Base-by-base conservation (phyloP, 169 alveolate species). In the Plasmodium falciparum region DNA sequence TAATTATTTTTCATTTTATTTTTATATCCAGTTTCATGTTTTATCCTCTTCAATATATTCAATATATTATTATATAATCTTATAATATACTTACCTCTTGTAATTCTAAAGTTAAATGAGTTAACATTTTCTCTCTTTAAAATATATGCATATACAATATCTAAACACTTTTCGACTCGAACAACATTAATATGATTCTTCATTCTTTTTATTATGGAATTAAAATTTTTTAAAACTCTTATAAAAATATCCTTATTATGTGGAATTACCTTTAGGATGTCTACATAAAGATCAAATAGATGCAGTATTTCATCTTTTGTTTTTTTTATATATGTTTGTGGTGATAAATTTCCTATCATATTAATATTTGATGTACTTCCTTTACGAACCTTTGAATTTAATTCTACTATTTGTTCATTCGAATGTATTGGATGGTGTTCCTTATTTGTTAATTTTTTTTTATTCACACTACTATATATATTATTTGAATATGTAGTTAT, bases 121-220 rank as follows among this genome's bases (percentile, higher is more conserved):
- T 83, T 39, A 15, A 26, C 33, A 65, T 54, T 56, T 39, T 86
- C 78, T 20, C 15, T 66, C 45, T 72, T 86, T 43, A 86, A 74
- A 26, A 86, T 45, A 43, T 86, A 86, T 49, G 92, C 92, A 43
- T 61, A 50, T 13, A 86, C 67, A n/a, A 86, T 29, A 9, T 86
- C 88, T 52, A 86, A 67, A 45, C 74, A 86, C 11, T 45, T 54
- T 74, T 62, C 52, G 15, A 86, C 24, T 56, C 69, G 61, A 24
- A 22, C 15, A 22, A 71, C 17, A 66, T 22, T 72, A 11, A 86
- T 65, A n/a, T 20, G 13, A 3, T 20, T 61, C 49, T 59, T 11
- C 9, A 62, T 43, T 54, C 39, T 70, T 61, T 67, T 50, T 50
- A 86, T 24, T 22, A 73, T 49, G 13, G 58, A 52, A 65, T 13